A percentile compares a stretch with the other conserved stretches of the same genome.
phyloP scores from a whole-genome alignment of 257 asterid genomes.

The Buddleja alternifolia region DNA sequence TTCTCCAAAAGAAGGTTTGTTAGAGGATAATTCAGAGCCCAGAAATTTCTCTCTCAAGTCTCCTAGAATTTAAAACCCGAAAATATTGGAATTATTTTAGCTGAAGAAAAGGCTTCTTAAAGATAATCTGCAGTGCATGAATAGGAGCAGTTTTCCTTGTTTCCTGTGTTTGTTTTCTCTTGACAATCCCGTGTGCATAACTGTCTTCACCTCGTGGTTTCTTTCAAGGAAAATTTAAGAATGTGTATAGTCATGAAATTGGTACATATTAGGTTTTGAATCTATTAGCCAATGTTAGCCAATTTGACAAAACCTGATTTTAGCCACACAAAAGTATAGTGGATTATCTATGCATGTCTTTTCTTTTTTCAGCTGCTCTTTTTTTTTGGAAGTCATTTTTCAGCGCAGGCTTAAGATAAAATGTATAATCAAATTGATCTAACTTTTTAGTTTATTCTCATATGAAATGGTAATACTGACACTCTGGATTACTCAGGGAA shows the following conservation, averaged over 20 bases:
- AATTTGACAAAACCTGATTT: constrained; percentile 5
- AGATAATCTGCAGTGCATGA: background rate
- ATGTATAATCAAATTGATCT: background rate
- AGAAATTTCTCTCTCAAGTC: too few species aligned
- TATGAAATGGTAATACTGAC: constrained; percentile 1
- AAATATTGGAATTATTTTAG: background rate
- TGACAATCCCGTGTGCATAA: background rate
- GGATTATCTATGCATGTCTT: background rate
- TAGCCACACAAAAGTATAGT: background rate
- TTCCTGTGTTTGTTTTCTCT: too few species aligned
- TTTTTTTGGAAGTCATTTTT: background rate
- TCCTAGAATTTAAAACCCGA: background rate
- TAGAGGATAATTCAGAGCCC: too few species aligned
- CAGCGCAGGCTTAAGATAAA: background rate
- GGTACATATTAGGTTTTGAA: background rate
- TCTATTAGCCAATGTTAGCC: background rate
- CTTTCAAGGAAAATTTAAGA: background rate
- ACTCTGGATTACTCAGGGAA: constrained; percentile 59
- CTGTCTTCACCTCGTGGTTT: background rate
- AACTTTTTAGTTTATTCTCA: constrained; percentile 9
- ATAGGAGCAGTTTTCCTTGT: too few species aligned
- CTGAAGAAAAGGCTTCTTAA: background rate
- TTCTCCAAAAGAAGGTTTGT: too few species aligned
- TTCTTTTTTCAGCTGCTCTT: too few species aligned
- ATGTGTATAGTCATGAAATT: background rate